Percentiles rank a stretch among this genome's conserved stretches.
phyloP scores from a whole-genome alignment of 164 flowering plant species.

The Paratinospora sagittata region DNA sequence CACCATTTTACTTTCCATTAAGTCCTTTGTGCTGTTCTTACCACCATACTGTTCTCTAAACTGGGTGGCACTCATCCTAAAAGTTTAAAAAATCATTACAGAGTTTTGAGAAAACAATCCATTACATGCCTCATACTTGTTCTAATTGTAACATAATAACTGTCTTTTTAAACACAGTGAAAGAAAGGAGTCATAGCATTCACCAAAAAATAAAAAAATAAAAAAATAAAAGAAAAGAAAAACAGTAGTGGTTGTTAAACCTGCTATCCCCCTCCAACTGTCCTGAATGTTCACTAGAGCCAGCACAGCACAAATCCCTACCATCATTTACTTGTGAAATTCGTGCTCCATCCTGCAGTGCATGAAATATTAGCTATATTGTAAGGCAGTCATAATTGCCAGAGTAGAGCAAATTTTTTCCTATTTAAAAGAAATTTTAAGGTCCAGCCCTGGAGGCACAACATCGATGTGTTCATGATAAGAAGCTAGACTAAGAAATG shows the following conservation, averaged over 20 bases:
- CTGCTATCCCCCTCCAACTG: conserved; percentile 39
- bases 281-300: conserved; percentile 34
- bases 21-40: conserved; percentile 27
- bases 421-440: too few species aligned
- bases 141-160: background rate
- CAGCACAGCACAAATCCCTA: conserved; percentile 27
- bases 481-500: background rate
- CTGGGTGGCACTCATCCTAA: conserved; percentile 40
- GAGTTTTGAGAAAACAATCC: background rate
- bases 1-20: conserved; percentile 36
- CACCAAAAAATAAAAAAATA: too few species aligned
- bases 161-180: too few species aligned
- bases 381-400: background rate
- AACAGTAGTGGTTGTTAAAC: conserved; percentile 18
- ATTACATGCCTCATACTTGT: background rate
- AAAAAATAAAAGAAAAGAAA: too few species aligned
- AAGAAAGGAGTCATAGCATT: too few species aligned
- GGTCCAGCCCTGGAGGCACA: too few species aligned
- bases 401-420: background rate
- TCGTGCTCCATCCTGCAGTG: conserved; percentile 47
- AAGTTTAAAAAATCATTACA: conserved; percentile 10
- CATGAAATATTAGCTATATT: conserved; percentile 1
- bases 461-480: background rate
- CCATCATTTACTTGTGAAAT: conserved; percentile 27
- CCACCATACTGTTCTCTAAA: conserved; percentile 29